Evolutionary conservation across 2,329 filamentous ascomycete genomes (phyloP).

Genomic region (Ophiostoma triangulosporum): DNA sequence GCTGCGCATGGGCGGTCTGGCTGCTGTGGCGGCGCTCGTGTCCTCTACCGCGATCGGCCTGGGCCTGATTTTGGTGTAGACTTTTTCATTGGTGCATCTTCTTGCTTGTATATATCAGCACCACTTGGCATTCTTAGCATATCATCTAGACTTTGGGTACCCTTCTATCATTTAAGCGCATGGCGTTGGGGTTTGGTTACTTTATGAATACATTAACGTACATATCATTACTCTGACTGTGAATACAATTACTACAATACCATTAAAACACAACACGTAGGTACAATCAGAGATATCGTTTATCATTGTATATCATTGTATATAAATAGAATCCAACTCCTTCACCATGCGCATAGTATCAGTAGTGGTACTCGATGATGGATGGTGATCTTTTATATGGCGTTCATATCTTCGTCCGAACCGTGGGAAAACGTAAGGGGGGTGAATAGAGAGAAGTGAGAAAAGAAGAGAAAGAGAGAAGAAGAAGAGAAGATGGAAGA

Average conservation of each 20-base stretch:
- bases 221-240: no score
- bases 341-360: conserved; percentile 8
- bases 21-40: neutral
- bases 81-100: conserved; percentile 19
- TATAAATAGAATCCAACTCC: conserved; percentile 9
- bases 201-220: neutral
- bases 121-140: neutral
- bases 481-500: neutral
- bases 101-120: neutral
- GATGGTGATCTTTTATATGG: neutral
- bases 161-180: neutral
- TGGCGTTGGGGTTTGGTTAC: neutral
- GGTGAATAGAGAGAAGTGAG: neutral
- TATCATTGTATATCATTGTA: conserved; percentile 6
- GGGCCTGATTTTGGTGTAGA: conserved; percentile 10
- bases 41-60: conserved; percentile 7
- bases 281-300: no score
- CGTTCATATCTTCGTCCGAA: neutral
- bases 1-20: neutral
- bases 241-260: no score
- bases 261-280: no score
- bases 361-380: neutral
- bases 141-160: neutral
- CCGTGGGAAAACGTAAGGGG: neutral
- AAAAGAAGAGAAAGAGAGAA: neutral